phyloP scores from a whole-genome alignment of 148 eudicot species.

The Cornus suecica region DNA sequence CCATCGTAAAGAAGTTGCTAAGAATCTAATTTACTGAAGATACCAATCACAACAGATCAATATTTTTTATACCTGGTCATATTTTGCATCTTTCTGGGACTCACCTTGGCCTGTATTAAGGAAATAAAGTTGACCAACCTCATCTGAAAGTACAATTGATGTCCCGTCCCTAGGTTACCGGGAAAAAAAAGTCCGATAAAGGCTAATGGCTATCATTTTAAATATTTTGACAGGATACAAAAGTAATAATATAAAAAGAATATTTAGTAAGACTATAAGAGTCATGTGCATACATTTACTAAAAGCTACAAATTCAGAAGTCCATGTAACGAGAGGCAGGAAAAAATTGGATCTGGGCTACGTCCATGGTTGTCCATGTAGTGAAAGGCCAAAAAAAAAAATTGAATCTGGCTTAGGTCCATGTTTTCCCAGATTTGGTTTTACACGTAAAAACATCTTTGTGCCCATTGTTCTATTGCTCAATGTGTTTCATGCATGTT shows the following conservation, averaged over 20 bases:
- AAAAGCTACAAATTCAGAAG: too few species aligned
- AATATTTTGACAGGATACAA: background rate
- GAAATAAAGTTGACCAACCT: constrained; percentile 87
- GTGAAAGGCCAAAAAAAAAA: too few species aligned
- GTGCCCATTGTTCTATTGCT: too few species aligned
- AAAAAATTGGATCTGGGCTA: too few species aligned
- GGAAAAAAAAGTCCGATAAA: constrained; percentile 15
- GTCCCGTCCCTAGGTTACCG: constrained; percentile 78
- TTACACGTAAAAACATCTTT: too few species aligned
- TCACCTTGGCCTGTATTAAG: constrained; percentile 96
- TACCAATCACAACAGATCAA: constrained; percentile 1
- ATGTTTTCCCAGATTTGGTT: too few species aligned
- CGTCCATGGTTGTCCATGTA: too few species aligned
- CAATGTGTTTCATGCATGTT: too few species aligned
- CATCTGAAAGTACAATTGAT: constrained; percentile 95
- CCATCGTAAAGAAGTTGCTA: constrained; percentile 18
- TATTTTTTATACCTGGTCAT: constrained; percentile 67
- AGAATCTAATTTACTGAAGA: constrained; percentile 7
- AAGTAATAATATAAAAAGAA: background rate
- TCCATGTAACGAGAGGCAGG: too few species aligned
- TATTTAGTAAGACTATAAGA: too few species aligned
- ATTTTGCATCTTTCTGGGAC: constrained; percentile 89
- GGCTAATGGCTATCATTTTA: background rate
- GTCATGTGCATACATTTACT: too few species aligned
- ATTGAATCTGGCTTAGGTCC: too few species aligned